phyloP scores from a whole-genome alignment of 176 grass and related monocot species.

The Bothriochloa decipiens region DNA sequence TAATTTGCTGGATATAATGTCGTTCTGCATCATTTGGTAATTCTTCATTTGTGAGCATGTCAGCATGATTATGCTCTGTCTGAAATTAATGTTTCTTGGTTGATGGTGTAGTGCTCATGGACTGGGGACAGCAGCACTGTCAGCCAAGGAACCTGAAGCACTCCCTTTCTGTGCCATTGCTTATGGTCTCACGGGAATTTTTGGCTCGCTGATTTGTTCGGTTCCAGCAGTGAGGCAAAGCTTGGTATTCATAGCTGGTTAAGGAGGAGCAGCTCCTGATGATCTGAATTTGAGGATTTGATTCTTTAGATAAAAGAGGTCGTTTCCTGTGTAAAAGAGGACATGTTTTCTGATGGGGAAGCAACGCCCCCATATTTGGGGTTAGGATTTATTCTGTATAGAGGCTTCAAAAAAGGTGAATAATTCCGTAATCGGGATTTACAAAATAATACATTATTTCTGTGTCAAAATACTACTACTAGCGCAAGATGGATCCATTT shows the following conservation, averaged over 20 bases:
- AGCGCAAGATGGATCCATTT: background rate
- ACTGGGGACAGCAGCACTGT: constrained; percentile 83
- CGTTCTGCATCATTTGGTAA: background rate
- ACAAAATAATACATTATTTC: background rate
- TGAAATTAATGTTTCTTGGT: background rate
- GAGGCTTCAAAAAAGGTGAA: background rate
- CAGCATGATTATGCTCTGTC: background rate
- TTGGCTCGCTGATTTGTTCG: constrained; percentile 76
- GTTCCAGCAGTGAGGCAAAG: constrained; percentile 81
- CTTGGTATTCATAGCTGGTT: constrained; percentile 72
- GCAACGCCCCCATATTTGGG: background rate
- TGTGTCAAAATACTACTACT: background rate
- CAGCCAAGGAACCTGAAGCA: constrained; percentile 88
- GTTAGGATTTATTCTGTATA: background rate
- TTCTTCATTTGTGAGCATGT: background rate
- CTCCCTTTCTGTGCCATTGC: constrained; percentile 97
- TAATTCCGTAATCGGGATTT: background rate
- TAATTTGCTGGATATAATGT: constrained; percentile 14
- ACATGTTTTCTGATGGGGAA: background rate
- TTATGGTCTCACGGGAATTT: constrained; percentile 78
- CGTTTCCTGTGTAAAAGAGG: background rate
- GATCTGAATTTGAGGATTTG: background rate
- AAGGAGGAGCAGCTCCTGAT: background rate
- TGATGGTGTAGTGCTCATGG: constrained; percentile 76
- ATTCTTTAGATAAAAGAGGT: background rate